phyloP scores from a whole-genome alignment of 2,329 filamentous ascomycete species.

The Monosporascus cannonballus region DNA sequence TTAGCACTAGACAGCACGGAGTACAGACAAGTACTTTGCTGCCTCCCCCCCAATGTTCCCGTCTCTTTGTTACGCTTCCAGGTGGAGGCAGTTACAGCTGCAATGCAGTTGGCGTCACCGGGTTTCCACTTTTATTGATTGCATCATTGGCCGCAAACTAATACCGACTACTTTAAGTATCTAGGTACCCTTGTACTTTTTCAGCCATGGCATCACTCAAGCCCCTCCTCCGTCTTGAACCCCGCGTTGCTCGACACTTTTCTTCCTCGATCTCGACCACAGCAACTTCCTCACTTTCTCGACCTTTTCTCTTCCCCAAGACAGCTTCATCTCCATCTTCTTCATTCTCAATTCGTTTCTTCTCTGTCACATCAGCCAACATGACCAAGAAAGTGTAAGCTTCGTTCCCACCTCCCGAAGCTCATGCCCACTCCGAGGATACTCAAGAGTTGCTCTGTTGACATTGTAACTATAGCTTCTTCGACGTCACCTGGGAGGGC shows the following conservation, averaged over 20 bases:
- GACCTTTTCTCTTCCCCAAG: conserved; percentile 25
- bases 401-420: conserved; percentile 9
- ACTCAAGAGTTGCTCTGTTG: neutral
- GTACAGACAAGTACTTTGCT: neutral
- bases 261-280: conserved; percentile 17
- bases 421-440: neutral
- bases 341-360: conserved; percentile 34
- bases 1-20: too few species aligned
- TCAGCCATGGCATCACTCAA: conserved; percentile 2
- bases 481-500: conserved; percentile 69
- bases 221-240: conserved; percentile 16
- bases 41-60: neutral
- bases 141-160: neutral
- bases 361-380: conserved; percentile 57
- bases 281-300: conserved; percentile 31
- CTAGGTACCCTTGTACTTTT: neutral
- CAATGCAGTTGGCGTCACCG: neutral
- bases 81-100: neutral
- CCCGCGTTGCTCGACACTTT: conserved; percentile 15
- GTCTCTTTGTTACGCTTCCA: neutral
- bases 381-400: conserved; percentile 73
- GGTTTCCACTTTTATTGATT: neutral
- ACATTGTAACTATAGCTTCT: conserved; percentile 43
- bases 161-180: neutral
- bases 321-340: conserved; percentile 31